phyloP scores from a whole-genome alignment of 345 rosid genomes.

The Corchorus capsularis region DNA sequence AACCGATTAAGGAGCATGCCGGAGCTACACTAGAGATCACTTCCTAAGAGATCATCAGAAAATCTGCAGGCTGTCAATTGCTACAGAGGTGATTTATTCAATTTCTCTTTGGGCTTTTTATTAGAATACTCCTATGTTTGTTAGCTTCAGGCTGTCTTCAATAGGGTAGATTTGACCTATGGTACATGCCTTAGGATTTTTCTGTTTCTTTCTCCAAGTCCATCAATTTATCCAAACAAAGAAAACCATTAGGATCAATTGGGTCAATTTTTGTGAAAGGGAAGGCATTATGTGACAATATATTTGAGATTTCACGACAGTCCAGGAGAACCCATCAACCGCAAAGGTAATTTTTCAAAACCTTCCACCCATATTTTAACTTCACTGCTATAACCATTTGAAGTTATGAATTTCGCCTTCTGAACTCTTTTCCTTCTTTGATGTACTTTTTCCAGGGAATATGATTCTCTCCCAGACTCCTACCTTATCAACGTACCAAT shows the following conservation, averaged over 20 bases:
- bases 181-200: neutral
- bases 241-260: neutral
- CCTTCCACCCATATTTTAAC: neutral
- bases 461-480: slow-evolving; percentile 70
- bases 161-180: neutral
- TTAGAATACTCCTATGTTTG: slow-evolving; percentile 4
- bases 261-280: neutral
- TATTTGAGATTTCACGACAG: no score
- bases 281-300: neutral
- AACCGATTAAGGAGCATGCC: slow-evolving; percentile 70
- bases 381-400: slow-evolving; percentile 1
- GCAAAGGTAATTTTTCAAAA: slow-evolving; percentile 29
- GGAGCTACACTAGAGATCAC: slow-evolving; percentile 89
- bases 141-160: neutral
- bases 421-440: neutral
- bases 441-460: slow-evolving; percentile 44
- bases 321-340: slow-evolving; percentile 46
- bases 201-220: neutral
- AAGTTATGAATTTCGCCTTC: neutral
- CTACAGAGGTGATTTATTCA: no score
- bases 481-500: slow-evolving; percentile 42
- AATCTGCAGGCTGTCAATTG: no score
- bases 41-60: slow-evolving; percentile 62
- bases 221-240: neutral
- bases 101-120: slow-evolving; percentile 22